Evolutionary conservation across 2,329 filamentous ascomycete genomes (phyloP), one percentile per base, ranked within the genome.

Genomic region (Sclerotinia borealis): DNA sequence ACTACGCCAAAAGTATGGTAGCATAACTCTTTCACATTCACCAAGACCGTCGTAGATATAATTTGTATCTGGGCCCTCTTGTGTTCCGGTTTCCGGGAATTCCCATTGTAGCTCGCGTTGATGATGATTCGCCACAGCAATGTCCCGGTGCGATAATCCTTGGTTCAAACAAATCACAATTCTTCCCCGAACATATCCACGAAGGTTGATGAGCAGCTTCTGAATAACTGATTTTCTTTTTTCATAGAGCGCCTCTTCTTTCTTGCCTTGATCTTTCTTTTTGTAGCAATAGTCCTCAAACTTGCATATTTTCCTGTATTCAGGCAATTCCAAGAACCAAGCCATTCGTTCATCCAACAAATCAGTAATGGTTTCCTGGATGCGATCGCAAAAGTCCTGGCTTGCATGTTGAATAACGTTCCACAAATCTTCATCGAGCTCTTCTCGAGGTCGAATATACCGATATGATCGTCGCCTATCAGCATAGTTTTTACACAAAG

Each of bases 401-500:
- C 82, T 81, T 9, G 85, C 84, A 70, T 87, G 84, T 67, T 86
- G 82, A 2, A 87, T 79, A 3, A 81, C 75, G 60, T 86, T 85
- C 15, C 78, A 75, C 61, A 84, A 78, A 59, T 83, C 80, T 62
- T 87, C 83, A 11, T 81, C 80, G 2, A 84, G 69, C 13, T 77
- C 70, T 3, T 80, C 79, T n/a, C 77, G 69, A 11, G 73, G 75
- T 36, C 84, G 80, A 43, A 82, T 80, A 70, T 78, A 83, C 50
- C 76, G 64, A 37, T 76, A 75, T 47, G 56, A 45, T 27, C 27
- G 29, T 29, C 25, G 27, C 36, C 39, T 63, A 31, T 55, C 51
- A 29, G 6, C 15, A 56, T 37, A 8, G 25, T 13, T 34, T 29
- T 52, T 54, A 22, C 34, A 41, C 9, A 36, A 45, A n/a, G 41